These are phyloP conservation scores for Fusarium sp. DNA, from an alignment of 2,329 filamentous ascomycete species.

Conservation along the genomic window DNA sequence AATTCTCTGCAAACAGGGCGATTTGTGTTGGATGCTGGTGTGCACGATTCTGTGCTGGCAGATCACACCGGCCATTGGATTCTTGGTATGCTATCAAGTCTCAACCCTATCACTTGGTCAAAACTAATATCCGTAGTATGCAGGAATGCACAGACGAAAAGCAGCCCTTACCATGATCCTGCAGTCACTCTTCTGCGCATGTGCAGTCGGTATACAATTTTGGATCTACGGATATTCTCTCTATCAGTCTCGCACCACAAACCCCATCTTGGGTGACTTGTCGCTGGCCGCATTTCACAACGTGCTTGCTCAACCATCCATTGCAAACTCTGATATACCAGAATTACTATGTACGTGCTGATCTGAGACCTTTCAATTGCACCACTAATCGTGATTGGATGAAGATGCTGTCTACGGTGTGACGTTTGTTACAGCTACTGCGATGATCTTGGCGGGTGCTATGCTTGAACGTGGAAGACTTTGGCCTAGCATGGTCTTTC, in stretches of 20 bases:
- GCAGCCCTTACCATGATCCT: slow-evolving; percentile 60
- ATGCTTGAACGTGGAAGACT: slow-evolving; percentile 55
- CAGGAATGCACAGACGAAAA: slow-evolving; percentile 55
- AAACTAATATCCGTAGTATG: slow-evolving; percentile 42
- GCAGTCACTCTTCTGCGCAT: slow-evolving; percentile 61
- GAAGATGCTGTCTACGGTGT: slow-evolving; percentile 54
- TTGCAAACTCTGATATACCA: slow-evolving; percentile 54
- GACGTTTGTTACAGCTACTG: slow-evolving; percentile 55
- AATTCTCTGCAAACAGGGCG: too few species aligned
- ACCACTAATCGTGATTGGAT: rapidly evolving
- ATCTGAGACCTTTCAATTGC: rapidly evolving
- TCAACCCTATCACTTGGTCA: rapidly evolving
- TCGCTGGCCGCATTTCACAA: slow-evolving; percentile 53
- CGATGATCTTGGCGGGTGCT: slow-evolving; percentile 56
- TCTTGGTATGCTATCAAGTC: slow-evolving; percentile 37
- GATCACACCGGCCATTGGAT: slow-evolving; percentile 56
- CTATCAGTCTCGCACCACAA: slow-evolving; percentile 54
- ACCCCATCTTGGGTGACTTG: slow-evolving; percentile 54
- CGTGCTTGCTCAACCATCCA: slow-evolving; percentile 53
- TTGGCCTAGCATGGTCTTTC: slow-evolving; percentile 69
- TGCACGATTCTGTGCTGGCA: slow-evolving; percentile 55
- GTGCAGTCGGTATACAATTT: slow-evolving; percentile 60
- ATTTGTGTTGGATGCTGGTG: slow-evolving; percentile 59
- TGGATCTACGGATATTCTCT: slow-evolving; percentile 62
- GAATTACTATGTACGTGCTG: slow-evolving; percentile 51